These are phyloP conservation scores for Bauhinia variegata DNA, from an alignment of 306 rosid species.

Conservation along the genomic window DNA sequence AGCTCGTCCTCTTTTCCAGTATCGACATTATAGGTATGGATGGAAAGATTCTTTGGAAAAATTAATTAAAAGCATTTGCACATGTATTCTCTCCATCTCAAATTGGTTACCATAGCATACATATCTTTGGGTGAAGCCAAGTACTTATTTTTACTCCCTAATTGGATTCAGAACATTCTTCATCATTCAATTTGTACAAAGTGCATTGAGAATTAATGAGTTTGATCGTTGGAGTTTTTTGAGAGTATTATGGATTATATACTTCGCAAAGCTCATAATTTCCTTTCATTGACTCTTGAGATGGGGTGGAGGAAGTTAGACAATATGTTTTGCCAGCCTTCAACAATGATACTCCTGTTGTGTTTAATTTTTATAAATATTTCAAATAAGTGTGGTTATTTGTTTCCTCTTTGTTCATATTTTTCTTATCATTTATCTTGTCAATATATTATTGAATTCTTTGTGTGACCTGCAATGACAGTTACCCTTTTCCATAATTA, in stretches of 20 bases:
- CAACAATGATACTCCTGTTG: constrained; percentile 9
- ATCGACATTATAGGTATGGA: constrained; percentile 94
- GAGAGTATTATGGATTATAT: too few relatives aligned
- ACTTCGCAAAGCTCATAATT: too few relatives aligned
- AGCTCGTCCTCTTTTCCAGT: constrained; percentile 90
- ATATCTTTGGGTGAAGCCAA: too few relatives aligned
- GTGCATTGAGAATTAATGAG: constrained; percentile 14
- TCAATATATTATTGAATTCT: constrained; percentile 8
- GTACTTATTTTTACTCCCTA: constrained; percentile 25
- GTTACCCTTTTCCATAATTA: constrained; percentile 3
- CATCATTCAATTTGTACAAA: too few relatives aligned
- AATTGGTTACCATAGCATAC: constrained; percentile 5
- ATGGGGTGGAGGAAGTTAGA: too few relatives aligned
- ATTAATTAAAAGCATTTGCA: constrained; percentile 25
- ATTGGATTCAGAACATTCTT: constrained; percentile 27
- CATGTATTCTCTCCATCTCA: constrained; percentile 20
- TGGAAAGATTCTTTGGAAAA: constrained; percentile 22
- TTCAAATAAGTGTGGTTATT: neutral
- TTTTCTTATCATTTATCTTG: neutral
- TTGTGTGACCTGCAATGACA: neutral
- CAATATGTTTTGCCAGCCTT: constrained; percentile 4
- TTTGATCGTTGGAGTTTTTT: constrained; percentile 7
- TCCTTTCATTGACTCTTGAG: too few relatives aligned
- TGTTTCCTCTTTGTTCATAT: constrained; percentile 1
- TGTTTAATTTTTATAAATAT: neutral